These are phyloP conservation scores for Saturnispora mendoncae DNA, from an alignment of 805 yeast species.

Conservation along the genomic window DNA sequence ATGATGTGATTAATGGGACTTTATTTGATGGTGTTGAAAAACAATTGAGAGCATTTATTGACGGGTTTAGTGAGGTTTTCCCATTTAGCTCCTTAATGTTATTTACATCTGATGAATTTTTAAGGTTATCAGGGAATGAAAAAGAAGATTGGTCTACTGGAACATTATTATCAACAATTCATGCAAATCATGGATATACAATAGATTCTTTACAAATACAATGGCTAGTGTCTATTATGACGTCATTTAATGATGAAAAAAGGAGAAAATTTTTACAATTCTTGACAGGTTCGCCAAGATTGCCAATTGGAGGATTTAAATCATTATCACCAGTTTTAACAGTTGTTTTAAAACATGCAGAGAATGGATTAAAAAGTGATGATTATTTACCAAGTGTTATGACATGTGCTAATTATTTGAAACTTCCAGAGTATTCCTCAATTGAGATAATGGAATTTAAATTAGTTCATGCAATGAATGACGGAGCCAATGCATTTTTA, in stretches of 20 bases:
- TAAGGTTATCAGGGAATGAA: conserved; percentile 61
- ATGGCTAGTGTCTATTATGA: conserved; percentile 53
- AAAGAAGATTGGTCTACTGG: conserved; percentile 81
- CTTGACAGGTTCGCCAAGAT: conserved; percentile 84
- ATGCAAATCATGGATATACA: conserved; percentile 87
- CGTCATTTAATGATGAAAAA: conserved; percentile 42
- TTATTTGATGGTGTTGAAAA: conserved; percentile 52
- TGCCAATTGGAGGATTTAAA: conserved; percentile 92
- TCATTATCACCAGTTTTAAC: conserved; percentile 75
- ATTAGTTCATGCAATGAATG: conserved; percentile 63
- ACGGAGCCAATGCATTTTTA: conserved; percentile 83
- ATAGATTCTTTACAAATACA: conserved; percentile 58
- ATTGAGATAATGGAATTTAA: conserved; percentile 50
- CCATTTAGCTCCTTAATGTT: conserved; percentile 65
- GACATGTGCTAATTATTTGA: conserved; percentile 95
- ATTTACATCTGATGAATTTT: conserved; percentile 68
- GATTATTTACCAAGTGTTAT: conserved; percentile 90
- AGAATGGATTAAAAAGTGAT: conserved; percentile 57
- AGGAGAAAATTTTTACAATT: conserved; percentile 75
- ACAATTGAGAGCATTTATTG: conserved; percentile 61
- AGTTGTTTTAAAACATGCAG: conserved; percentile 77
- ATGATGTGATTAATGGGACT: conserved; percentile 46
- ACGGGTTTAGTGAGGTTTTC: conserved; percentile 77
- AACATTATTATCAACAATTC: conserved; percentile 50
- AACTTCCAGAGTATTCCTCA: conserved; percentile 73